A percentile compares a stretch with the other conserved stretches of the same genome.
Conservation (phyloP, 176 grass and related monocot genomes). For the Dendrocalamus sinicus region DNA sequence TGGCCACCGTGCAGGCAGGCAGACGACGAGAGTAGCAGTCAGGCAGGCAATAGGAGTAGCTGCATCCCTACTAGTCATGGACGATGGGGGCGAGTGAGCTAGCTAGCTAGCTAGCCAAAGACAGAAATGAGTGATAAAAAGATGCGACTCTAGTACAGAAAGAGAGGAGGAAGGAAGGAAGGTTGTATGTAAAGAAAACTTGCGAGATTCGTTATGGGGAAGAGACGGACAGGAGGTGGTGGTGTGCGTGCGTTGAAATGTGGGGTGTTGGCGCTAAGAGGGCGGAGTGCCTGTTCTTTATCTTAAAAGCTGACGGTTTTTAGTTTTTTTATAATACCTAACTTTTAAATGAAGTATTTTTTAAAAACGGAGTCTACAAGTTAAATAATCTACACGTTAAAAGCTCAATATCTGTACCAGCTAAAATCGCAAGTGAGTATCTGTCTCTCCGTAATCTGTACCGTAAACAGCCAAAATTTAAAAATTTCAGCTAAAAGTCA, state of each 20-base stretch:
- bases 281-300: not conserved
- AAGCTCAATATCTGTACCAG: too few species aligned
- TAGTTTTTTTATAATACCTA: too few species aligned
- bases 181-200: not conserved
- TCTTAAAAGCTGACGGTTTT: too few species aligned
- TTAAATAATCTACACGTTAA: too few species aligned
- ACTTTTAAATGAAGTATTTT: too few species aligned
- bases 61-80: slow-evolving; percentile 33
- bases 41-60: too few species aligned
- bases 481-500: too few species aligned
- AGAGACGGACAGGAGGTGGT: not conserved
- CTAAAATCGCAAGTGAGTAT: too few species aligned
- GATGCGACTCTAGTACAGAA: not conserved
- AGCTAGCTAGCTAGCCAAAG: not conserved
- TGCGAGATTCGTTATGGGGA: not conserved
- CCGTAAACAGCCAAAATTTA: too few species aligned
- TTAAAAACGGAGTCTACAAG: too few species aligned
- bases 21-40: not conserved
- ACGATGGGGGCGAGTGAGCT: not conserved
- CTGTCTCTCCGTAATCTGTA: too few species aligned
- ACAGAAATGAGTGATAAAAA: not conserved
- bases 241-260: slow-evolving; percentile 30
- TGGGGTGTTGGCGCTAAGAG: slow-evolving; percentile 44
- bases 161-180: not conserved
- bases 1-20: slow-evolving; percentile 50